Evolutionary conservation across 352 stramenopile species (phyloP).

Genomic region (Phytophthora macrochlamydospora): DNA sequence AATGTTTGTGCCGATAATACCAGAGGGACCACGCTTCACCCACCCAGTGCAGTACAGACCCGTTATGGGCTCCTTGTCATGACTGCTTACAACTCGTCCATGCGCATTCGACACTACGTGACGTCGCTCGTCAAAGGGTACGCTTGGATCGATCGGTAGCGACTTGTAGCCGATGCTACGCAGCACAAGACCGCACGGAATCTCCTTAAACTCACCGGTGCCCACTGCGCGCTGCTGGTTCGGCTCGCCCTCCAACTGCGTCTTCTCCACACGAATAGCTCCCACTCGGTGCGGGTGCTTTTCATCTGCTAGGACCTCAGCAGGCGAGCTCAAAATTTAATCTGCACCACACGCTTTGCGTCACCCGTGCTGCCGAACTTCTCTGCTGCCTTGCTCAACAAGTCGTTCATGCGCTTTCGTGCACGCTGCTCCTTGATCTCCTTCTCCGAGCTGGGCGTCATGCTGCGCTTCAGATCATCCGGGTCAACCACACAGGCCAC

Average conservation of each 20-base stretch:
- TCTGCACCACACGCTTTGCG: slow-evolving; percentile 59
- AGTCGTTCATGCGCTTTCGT: slow-evolving; percentile 86
- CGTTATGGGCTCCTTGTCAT: slow-evolving; percentile 44
- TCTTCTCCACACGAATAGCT: slow-evolving; percentile 89
- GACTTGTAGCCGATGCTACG: slow-evolving; percentile 94
- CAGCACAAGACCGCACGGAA: slow-evolving; percentile 81
- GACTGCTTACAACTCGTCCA: slow-evolving; percentile 57
- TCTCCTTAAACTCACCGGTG: slow-evolving; percentile 86
- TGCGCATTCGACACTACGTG: slow-evolving; percentile 68
- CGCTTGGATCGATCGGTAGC: slow-evolving; percentile 57
- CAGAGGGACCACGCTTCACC: slow-evolving; percentile 96
- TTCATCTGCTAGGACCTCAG: slow-evolving; percentile 65
- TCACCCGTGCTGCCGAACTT: slow-evolving; percentile 32
- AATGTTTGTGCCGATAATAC: slow-evolving; percentile 99
- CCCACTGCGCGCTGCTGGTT: slow-evolving; percentile 83
- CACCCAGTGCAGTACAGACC: slow-evolving; percentile 97
- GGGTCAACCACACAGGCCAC: slow-evolving; percentile 88
- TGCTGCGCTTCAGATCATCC: slow-evolving; percentile 88
- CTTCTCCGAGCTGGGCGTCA: slow-evolving; percentile 80
- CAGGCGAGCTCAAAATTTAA: slow-evolving; percentile 94
- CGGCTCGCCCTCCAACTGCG: slow-evolving; percentile 82
- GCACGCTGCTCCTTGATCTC: slow-evolving; percentile 88
- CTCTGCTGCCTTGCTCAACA: slow-evolving; percentile 67
- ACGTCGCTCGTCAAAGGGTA: slow-evolving; percentile 84
- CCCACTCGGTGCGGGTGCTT: slow-evolving; percentile 57